phyloP scores from a whole-genome alignment of 805 yeast genomes.

The Candida schatavii region DNA sequence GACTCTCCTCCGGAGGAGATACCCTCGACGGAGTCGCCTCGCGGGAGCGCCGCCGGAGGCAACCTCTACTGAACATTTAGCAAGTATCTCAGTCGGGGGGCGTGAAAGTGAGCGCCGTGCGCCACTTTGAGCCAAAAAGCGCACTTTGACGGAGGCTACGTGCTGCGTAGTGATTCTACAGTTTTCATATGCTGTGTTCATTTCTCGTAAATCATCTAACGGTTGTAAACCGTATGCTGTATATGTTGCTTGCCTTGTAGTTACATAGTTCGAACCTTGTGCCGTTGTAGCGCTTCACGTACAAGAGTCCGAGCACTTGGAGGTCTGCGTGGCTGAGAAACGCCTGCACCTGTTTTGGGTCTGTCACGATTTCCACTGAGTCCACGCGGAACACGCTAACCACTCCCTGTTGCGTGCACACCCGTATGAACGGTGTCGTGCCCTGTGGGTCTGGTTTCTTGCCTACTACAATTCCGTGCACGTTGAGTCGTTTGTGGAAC shows the following conservation, averaged over 20 bases:
- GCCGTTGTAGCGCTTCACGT: slow-evolving; percentile 3
- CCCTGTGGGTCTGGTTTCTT: neutral
- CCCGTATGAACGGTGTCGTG: neutral
- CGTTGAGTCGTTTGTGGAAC: neutral
- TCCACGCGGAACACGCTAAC: neutral
- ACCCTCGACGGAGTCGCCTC: too few species aligned
- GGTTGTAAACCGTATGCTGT: neutral
- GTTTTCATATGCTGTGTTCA: too few species aligned
- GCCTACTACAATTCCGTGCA: neutral
- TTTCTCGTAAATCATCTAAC: neutral
- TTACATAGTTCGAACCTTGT: neutral
- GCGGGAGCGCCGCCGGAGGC: too few species aligned
- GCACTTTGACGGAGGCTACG: too few species aligned
- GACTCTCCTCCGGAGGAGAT: too few species aligned
- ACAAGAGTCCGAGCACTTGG: slow-evolving; percentile 1
- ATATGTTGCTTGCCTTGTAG: neutral
- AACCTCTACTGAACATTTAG: too few species aligned
- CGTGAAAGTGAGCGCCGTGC: too few species aligned
- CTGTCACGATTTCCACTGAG: neutral
- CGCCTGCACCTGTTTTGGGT: neutral
- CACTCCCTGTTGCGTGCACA: neutral
- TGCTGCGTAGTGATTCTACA: too few species aligned
- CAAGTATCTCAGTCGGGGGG: too few species aligned
- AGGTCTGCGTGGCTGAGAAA: neutral
- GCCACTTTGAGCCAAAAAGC: too few species aligned